Evolutionary conservation across 1,284 basidiomycete species (phyloP).

Genomic region (Apiotrichum laibachii): DNA sequence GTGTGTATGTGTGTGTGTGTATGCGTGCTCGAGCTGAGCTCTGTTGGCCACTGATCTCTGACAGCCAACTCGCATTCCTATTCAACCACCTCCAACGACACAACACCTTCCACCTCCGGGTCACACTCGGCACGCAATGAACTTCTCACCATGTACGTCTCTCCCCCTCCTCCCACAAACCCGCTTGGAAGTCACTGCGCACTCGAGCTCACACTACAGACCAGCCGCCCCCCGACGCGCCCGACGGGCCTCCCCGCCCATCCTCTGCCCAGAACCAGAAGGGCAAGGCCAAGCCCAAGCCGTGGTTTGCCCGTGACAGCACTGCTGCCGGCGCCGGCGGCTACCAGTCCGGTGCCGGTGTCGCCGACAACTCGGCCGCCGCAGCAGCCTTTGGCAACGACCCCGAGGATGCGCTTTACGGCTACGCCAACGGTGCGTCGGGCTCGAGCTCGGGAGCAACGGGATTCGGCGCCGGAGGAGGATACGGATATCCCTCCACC

Average conservation of each 20-base stretch:
- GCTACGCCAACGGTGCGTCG: slow-evolving; percentile 39
- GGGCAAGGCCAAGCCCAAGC: slow-evolving; percentile 48
- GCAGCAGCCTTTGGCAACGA: slow-evolving; percentile 44
- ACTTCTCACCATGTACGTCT: slow-evolving; percentile 32
- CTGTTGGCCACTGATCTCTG: too few relatives aligned
- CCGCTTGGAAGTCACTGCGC: background rate
- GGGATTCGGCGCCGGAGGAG: slow-evolving; percentile 26
- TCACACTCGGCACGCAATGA: slow-evolving; percentile 20
- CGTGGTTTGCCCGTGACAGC: slow-evolving; percentile 59
- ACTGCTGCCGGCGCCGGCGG: background rate
- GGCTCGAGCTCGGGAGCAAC: slow-evolving; percentile 23
- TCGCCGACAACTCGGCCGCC: slow-evolving; percentile 42
- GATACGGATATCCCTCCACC: background rate
- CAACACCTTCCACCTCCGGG: background rate
- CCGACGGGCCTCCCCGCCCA: slow-evolving; percentile 29
- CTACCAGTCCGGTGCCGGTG: slow-evolving; percentile 65
- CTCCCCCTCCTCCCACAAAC: background rate
- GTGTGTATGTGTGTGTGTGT: too few relatives aligned
- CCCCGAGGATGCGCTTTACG: slow-evolving; percentile 33
- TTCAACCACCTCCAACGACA: background rate
- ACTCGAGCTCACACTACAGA: slow-evolving; percentile 29
- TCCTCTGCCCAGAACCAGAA: background rate
- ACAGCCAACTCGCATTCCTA: too few relatives aligned
- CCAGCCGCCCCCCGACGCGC: slow-evolving; percentile 49
- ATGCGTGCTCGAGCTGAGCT: too few relatives aligned